Base-by-base conservation (phyloP, 2,329 filamentous ascomycete genomes). In the Aspergillus chevalieri region DNA sequence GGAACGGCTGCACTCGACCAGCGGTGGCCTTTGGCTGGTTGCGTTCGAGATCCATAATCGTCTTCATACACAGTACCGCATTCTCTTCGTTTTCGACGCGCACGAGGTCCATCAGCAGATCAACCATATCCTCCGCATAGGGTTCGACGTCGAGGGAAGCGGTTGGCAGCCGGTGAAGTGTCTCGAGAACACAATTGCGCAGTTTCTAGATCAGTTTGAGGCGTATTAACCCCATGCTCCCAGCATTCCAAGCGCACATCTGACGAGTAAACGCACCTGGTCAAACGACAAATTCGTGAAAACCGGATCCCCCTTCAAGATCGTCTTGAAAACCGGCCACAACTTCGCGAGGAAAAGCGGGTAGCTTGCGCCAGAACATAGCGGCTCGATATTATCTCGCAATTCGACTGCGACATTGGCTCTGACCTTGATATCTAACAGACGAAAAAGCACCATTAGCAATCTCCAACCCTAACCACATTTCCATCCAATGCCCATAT, bases 81-180 rank as follows among this genome's bases (percentile, higher is more conserved):
- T 98, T 99, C 55, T 99, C 93, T 72, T 99, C 93, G 62, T 98
- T 98, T 70, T 99, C 93, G 39, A 83, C 86, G 58, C 86, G 84
- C 52, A 97, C 90, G 51, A 98, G 75, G 48, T 82, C 81, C 84
- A 97, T 92, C 55, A 97, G 79, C 57, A 95, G 79, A 65, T 96
- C 91, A 52, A 96, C 89, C 52, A 95, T 85, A 65, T 94, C 89
- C 56, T 84, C 81, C 36, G 92, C 91, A 69, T 92, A 94, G 0
- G 85, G 87, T 67, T 97, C 91, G 71, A 96, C 83, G 61, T 96
- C 90, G 47, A 83, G 73, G 2, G 89, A 85, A 36, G 79, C 82
- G 79, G 76, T 84, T 59, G 70, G 90, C 78, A 99, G 73, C 55
- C 93, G 84, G 70, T 97, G 90, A 26, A 99, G 78, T 58, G 96